phyloP scores from a whole-genome alignment of 73 alveolate genomes.

The Symbiodinium natans region DNA sequence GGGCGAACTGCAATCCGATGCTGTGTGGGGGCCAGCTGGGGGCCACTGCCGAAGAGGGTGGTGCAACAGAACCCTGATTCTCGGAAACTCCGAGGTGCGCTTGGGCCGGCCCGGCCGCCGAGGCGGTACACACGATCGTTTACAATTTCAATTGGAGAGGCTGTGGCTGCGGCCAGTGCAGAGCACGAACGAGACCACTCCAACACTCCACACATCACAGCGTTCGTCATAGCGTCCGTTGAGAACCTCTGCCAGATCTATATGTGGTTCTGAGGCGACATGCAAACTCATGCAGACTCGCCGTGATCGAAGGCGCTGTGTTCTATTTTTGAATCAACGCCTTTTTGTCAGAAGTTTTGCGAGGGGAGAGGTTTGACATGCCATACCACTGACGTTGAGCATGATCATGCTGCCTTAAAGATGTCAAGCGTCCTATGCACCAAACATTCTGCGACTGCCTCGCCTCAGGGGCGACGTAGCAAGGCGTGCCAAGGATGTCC shows the following conservation, averaged over 20 bases:
- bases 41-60: too few species aligned
- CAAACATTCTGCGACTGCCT: neutral
- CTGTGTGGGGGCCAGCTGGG: too few species aligned
- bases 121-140: too few species aligned
- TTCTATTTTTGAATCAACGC: neutral
- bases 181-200: constrained; percentile 84
- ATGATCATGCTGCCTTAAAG: neutral
- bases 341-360: neutral
- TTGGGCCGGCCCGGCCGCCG: too few species aligned
- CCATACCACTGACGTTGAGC: neutral
- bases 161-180: constrained; percentile 80
- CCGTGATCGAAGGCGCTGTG: neutral
- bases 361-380: too few species aligned
- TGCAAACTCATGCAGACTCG: neutral
- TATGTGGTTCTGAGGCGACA: neutral
- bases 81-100: too few species aligned
- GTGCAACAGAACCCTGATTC: too few species aligned
- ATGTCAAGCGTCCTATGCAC: neutral
- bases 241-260: constrained; percentile 21
- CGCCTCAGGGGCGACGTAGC: constrained; percentile 93
- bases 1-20: too few species aligned
- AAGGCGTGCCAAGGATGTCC: constrained; percentile 91
- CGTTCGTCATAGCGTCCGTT: constrained; percentile 76
- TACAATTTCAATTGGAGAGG: too few species aligned
- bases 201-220: constrained; percentile 87